These are phyloP conservation scores for Schizophyllum commune DNA, from an alignment of 1,284 basidiomycete genomes.

Conservation along the genomic window DNA sequence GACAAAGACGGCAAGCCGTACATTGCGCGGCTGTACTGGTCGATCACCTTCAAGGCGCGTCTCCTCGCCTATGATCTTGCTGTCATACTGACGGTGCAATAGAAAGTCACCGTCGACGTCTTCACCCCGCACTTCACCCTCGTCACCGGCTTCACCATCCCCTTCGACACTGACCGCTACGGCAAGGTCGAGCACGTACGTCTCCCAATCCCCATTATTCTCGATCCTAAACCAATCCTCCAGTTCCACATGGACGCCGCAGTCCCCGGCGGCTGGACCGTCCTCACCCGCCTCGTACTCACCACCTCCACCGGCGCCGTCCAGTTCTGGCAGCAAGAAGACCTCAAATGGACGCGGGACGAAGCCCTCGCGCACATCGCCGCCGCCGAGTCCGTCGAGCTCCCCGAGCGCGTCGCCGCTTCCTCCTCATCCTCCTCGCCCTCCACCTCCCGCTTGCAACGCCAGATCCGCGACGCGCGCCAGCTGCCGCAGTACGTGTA, in stretches of 20 bases:
- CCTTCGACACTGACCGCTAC: conserved; percentile 64
- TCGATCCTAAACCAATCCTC: not conserved
- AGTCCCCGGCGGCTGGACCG: conserved; percentile 30
- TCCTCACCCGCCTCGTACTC: conserved; percentile 47
- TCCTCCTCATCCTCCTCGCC: conserved; percentile 29
- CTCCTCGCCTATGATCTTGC: conserved; percentile 3
- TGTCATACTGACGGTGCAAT: conserved; percentile 15
- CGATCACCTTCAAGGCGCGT: conserved; percentile 46
- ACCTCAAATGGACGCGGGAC: conserved; percentile 73
- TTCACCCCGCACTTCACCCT: conserved; percentile 53
- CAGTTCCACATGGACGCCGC: conserved; percentile 53
- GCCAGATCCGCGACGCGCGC: conserved; percentile 17
- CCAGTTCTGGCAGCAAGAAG: conserved; percentile 65
- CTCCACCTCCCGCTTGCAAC: conserved; percentile 46
- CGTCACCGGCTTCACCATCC: conserved; percentile 57
- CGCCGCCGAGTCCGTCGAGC: conserved; percentile 66
- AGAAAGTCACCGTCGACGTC: conserved; percentile 46
- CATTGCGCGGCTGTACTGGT: conserved; percentile 73
- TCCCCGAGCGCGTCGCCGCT: conserved; percentile 56
- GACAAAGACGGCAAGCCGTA: conserved; percentile 52
- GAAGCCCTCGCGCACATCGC: conserved; percentile 70
- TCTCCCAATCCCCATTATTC: not conserved
- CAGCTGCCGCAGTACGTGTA: conserved; percentile 60
- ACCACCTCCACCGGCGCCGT: conserved; percentile 76
- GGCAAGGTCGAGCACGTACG: conserved; percentile 69